A percentile compares a stretch with the other conserved stretches of the same genome.
Evolutionary conservation across 2,329 filamentous ascomycete species (phyloP).

Genomic region (Pseudocercospora vitis): DNA sequence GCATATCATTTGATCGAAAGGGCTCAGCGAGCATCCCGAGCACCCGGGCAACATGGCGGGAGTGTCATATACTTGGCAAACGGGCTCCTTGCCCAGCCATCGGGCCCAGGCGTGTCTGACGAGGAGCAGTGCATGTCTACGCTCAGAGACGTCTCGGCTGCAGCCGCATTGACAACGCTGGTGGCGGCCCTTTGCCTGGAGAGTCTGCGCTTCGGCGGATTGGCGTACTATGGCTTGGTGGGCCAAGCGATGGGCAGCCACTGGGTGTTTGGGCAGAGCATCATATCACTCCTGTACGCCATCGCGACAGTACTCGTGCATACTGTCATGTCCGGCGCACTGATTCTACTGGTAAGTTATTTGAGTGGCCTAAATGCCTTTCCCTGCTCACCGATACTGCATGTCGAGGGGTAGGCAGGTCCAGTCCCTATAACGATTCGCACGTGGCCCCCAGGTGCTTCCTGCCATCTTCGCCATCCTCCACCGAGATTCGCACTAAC

Average conservation of each 20-base stretch:
- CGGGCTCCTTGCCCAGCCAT: constrained; percentile 35
- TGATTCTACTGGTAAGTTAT: constrained; percentile 36
- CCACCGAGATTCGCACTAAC: background rate
- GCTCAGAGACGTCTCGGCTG: constrained; percentile 35
- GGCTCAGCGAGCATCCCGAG: constrained; percentile 26
- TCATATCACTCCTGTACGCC: constrained; percentile 26
- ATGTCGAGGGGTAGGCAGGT: too few relatives aligned
- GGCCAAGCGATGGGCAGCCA: constrained; percentile 27
- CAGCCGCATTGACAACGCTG: constrained; percentile 29
- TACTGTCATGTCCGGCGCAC: constrained; percentile 25
- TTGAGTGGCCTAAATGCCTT: too few relatives aligned
- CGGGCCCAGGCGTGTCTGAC: background rate
- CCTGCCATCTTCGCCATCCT: background rate
- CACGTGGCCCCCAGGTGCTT: background rate
- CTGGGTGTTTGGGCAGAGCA: constrained; percentile 27
- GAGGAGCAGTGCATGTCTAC: constrained; percentile 23
- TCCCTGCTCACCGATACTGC: too few relatives aligned
- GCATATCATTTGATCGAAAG: constrained; percentile 45
- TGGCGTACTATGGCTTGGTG: constrained; percentile 29
- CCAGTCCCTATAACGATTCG: background rate
- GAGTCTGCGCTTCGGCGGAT: constrained; percentile 29
- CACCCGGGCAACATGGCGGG: constrained; percentile 30
- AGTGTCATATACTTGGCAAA: constrained; percentile 40
- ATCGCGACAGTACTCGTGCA: constrained; percentile 28
- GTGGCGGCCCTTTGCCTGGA: constrained; percentile 33